phyloP scores from a whole-genome alignment of 2,329 filamentous ascomycete species.

The Incumbomyces lentus region DNA sequence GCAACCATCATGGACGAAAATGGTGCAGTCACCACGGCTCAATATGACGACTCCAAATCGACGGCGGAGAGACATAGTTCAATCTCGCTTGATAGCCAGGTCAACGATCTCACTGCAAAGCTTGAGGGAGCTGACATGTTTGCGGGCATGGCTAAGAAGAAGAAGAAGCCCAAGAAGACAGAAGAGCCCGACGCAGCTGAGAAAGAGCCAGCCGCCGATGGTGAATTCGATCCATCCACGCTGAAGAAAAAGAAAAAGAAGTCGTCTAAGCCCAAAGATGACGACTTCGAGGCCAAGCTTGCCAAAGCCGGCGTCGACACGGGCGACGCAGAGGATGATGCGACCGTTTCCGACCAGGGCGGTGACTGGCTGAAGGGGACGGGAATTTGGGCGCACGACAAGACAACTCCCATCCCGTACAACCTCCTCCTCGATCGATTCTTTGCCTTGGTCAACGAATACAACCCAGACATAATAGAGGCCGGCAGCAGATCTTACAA shows the following conservation, averaged over 20 bases:
- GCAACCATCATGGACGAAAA: slow-evolving; percentile 80
- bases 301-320: slow-evolving; percentile 51
- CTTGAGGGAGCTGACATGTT: slow-evolving; percentile 40
- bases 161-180: slow-evolving; percentile 54
- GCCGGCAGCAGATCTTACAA: slow-evolving; percentile 92
- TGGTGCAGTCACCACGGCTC: slow-evolving; percentile 67
- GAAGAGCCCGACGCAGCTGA: slow-evolving; percentile 36
- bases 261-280: slow-evolving; percentile 51
- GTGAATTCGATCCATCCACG: slow-evolving; percentile 54
- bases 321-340: slow-evolving; percentile 37
- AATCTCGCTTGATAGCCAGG: slow-evolving; percentile 42
- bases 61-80: slow-evolving; percentile 67
- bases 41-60: slow-evolving; percentile 53
- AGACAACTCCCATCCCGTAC: slow-evolving; percentile 70
- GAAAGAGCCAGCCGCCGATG: slow-evolving; percentile 45
- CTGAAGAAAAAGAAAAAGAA: slow-evolving; percentile 84
- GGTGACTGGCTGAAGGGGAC: slow-evolving; percentile 82
- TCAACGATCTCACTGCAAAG: slow-evolving; percentile 50
- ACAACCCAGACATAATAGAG: slow-evolving; percentile 90
- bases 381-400: slow-evolving; percentile 80
- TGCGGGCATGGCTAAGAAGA: slow-evolving; percentile 63
- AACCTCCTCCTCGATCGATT: slow-evolving; percentile 78
- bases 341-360: slow-evolving; percentile 27
- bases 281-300: slow-evolving; percentile 59
- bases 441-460: slow-evolving; percentile 86